Base-by-base conservation (phyloP, 768 basidiomycete species). In the Cystofilobasidium ferigula region DNA sequence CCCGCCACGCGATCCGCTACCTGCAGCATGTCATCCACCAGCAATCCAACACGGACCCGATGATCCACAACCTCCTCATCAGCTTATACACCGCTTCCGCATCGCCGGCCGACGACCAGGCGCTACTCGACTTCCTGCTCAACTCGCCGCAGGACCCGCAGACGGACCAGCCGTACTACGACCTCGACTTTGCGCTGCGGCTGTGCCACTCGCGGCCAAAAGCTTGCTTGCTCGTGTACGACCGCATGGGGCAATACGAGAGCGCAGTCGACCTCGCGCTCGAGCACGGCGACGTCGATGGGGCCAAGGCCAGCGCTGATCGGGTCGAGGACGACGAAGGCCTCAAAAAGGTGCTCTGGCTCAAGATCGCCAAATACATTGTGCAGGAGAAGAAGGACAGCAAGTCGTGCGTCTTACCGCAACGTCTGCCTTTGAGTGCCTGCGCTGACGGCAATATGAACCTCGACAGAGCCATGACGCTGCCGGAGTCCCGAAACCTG, bases 301-400 rank as follows among this genome's bases (percentile, higher is more conserved):
- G 98, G 30, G 95, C 95, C 10, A 95, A 89, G 78, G 83, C 86
- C 70, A 93, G 95, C 71, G 95, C 95, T 3, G 90, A 99, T 73
- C 86, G 86, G 82, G 89, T 89, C 70, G 73, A 72, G 12, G 91
- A 91, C 67, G 93, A 98, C 72, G 84, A 83, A 61, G 82, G 83
- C 38, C 73, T 97, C 69, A 79, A 89, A 68, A 98, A 94, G 80
- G 92, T 91, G 76, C 79, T 99, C 61, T 99, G 95, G 95, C 79
- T 99, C 61, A 98, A 97, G 79, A 91, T 98, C 71, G 95, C 95
- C n/a, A 87, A 87, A 69, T 93, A 93, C 77, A 93, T 98, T 32
- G 63, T 45, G 16, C 53, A 57, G 54, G 56, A 63, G 30, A 45
- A 57, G 43, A 57, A 63, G 54, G 42, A 57, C 30, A 38, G 35